Base-by-base conservation (phyloP, 2,329 filamentous ascomycete species). In the Leptographium procerum region DNA sequence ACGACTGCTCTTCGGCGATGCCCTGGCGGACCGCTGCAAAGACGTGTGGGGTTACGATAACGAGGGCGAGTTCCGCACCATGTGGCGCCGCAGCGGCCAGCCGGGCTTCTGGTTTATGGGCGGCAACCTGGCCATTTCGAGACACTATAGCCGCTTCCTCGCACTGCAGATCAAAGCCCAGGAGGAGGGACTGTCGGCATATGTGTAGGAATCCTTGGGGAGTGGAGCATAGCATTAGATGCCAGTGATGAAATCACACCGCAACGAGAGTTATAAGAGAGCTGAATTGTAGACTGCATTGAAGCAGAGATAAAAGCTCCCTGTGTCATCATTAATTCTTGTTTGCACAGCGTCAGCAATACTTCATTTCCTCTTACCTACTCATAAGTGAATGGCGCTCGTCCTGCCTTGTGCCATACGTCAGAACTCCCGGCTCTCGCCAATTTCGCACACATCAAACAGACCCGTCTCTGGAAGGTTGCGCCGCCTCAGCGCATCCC, bases 361-460 rank as follows among this genome's bases (percentile, higher is more conserved):
- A 33, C 6, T 10, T 33, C n/a, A n/a, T n/a, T n/a, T n/a, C n/a
- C n/a, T 5, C 31, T 33, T 33, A 33, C 31, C 31, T 10, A 33
- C 31, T 10, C 10, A 10, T 6, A 33, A 33, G 31, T 10, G 6
- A 13, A 50, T 26, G 22, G 47, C 11, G 22, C 9, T 24, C 22
- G 47, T 14, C 9, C 47, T 28, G 22, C 22, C 10, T 22, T 45
- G 43, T n/a, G 14, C 43, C 47, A 31, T 24, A 16, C 28, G 19
- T 28, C 57, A 55, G 51, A 90, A 94, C 68, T 90, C 87, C 60
- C 83, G 80, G 65, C 85, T 91, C 74, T 92, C 89, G 0, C 90
- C 89, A 73, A 96, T 88, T 64, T 89, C 84, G 67, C 89, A 92
- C 1, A 88, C 80, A 67, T 91, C 90, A 74, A 94, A 95, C 0